phyloP scores from a whole-genome alignment of 805 yeast genomes.

The Ogataea glucozyma region DNA sequence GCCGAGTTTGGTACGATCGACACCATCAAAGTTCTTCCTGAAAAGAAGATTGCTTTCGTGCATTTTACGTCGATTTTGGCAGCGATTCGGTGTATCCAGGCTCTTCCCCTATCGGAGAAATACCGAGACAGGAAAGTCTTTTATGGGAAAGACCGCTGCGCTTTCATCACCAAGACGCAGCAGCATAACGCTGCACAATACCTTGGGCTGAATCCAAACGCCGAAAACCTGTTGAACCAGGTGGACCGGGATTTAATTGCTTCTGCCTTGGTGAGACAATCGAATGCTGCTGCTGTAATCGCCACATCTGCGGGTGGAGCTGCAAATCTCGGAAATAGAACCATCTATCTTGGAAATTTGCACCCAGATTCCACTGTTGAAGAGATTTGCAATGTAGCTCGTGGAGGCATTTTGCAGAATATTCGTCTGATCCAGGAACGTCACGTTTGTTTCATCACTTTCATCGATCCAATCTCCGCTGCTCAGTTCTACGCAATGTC shows the following conservation, averaged over 20 bases:
- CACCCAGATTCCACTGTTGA: constrained; percentile 87
- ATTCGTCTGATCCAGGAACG: constrained; percentile 79
- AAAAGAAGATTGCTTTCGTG: constrained; percentile 85
- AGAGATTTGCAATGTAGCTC: constrained; percentile 92
- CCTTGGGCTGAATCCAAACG: constrained; percentile 85
- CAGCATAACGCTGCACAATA: constrained; percentile 97
- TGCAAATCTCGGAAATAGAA: constrained; percentile 87
- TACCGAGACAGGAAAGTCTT: constrained; percentile 78
- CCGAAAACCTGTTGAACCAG: constrained; percentile 70
- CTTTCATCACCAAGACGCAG: constrained; percentile 91
- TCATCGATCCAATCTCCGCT: constrained; percentile 95
- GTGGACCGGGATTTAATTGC: constrained; percentile 61
- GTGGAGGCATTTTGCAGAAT: constrained; percentile 90
- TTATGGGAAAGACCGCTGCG: constrained; percentile 94
- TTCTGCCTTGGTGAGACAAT: constrained; percentile 82
- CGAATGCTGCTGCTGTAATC: constrained; percentile 97
- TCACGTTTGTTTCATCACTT: constrained; percentile 92
- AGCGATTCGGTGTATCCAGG: constrained; percentile 84
- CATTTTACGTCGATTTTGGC: constrained; percentile 84
- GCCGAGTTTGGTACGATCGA: constrained; percentile 80
- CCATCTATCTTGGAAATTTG: constrained; percentile 86
- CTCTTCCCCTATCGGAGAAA: constrained; percentile 64
- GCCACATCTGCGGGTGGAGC: constrained; percentile 95
- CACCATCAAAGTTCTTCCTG: constrained; percentile 73
- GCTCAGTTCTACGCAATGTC: constrained; percentile 97